A percentile compares a stretch with the other conserved stretches of the same genome.
These are phyloP conservation scores for Magnaporthiopsis incrustans DNA, from an alignment of 2,329 filamentous ascomycete species.

Conservation along the genomic window DNA sequence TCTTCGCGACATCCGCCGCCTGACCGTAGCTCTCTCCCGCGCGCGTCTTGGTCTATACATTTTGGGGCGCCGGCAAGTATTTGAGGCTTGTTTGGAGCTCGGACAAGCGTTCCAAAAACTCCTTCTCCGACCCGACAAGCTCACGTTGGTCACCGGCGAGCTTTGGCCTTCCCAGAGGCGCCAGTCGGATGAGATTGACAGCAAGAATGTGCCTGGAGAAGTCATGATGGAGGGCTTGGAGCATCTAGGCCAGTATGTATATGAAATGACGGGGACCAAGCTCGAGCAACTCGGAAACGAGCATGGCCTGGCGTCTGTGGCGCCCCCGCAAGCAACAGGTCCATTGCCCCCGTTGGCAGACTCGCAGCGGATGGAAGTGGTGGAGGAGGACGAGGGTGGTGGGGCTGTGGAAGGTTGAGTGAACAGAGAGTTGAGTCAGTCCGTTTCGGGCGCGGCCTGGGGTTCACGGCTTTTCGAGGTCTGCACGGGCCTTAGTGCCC, in stretches of 20 bases:
- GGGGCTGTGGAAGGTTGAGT: background rate
- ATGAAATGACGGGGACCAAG: conserved; percentile 76
- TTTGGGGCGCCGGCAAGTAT: conserved; percentile 78
- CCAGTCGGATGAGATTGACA: conserved; percentile 35
- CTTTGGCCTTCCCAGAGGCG: conserved; percentile 65
- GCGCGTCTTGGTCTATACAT: conserved; percentile 89
- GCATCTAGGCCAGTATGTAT: conserved; percentile 93
- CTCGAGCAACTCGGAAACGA: conserved; percentile 40
- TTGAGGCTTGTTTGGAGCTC: conserved; percentile 82
- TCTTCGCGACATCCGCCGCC: conserved; percentile 81
- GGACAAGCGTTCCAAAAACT: conserved; percentile 77
- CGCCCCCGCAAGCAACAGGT: background rate
- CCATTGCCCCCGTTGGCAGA: conserved; percentile 12
- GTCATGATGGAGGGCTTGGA: conserved; percentile 84
- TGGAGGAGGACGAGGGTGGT: conserved; percentile 11
- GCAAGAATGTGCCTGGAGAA: conserved; percentile 43
- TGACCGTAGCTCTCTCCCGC: conserved; percentile 90
- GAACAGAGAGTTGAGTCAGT: background rate
- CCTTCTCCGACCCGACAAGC: conserved; percentile 68
- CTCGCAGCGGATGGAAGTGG: conserved; percentile 17
- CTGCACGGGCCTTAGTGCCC: background rate
- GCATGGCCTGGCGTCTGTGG: conserved; percentile 18
- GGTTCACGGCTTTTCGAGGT: background rate
- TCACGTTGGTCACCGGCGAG: conserved; percentile 76
- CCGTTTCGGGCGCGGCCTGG: background rate